phyloP scores from a whole-genome alignment of 2,329 filamentous ascomycete species.

The Lasiodiplodia sp. region DNA sequence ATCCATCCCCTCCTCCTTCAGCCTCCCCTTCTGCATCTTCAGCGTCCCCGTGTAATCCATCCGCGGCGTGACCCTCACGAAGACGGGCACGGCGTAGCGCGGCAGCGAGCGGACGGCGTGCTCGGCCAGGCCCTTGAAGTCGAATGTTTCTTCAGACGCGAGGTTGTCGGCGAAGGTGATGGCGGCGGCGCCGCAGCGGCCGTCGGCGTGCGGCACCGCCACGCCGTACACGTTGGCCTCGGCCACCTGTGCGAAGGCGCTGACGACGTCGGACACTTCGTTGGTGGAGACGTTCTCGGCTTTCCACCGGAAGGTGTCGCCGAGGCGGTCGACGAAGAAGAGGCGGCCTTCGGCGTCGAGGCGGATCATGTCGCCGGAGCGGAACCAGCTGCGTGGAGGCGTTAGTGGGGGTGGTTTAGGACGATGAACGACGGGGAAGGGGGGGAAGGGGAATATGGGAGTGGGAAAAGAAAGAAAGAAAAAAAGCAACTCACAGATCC shows the following conservation, averaged over 20 bases:
- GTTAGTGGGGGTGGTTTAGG: not conserved
- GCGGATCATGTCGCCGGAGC: slow-evolving; percentile 56
- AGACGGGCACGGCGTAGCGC: slow-evolving; percentile 55
- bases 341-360: slow-evolving; percentile 54
- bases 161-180: slow-evolving; percentile 39
- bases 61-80: slow-evolving; percentile 48
- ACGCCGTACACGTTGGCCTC: slow-evolving; percentile 60
- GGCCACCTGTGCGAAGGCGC: slow-evolving; percentile 52
- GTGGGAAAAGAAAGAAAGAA: too few relatives aligned
- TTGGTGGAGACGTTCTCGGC: slow-evolving; percentile 58
- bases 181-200: slow-evolving; percentile 63
- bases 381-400: slow-evolving; percentile 49
- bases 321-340: slow-evolving; percentile 58
- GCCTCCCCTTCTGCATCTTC: slow-evolving; percentile 54
- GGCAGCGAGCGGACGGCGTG: slow-evolving; percentile 51
- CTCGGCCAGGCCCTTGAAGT: slow-evolving; percentile 46
- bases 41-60: slow-evolving; percentile 56
- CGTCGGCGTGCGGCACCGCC: slow-evolving; percentile 54
- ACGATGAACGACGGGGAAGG: too few relatives aligned
- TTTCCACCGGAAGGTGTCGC: slow-evolving; percentile 60
- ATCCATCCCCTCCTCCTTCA: slow-evolving; percentile 54
- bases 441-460: not conserved
- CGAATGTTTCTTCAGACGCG: slow-evolving; percentile 38
- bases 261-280: slow-evolving; percentile 56
- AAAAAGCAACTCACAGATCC: slow-evolving; percentile 42